Evolutionary conservation across 495 filamentous ascomycete species (phyloP).

Genomic region (Niebla homalea): DNA sequence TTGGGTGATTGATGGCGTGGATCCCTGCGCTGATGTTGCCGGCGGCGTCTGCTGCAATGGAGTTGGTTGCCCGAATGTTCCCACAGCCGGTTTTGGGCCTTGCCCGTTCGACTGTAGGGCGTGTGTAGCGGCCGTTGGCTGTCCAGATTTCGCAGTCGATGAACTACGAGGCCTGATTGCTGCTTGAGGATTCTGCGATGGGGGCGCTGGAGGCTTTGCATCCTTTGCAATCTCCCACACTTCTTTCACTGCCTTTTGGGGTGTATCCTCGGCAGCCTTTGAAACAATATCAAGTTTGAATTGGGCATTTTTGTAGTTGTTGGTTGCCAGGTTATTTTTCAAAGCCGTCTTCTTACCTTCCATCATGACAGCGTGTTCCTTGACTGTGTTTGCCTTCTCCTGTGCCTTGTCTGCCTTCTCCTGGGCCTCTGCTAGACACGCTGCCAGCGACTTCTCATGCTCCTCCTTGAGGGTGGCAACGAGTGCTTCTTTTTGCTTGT

Average conservation of each 20-base stretch:
- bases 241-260: conserved; percentile 63
- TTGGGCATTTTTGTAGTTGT: conserved; percentile 44
- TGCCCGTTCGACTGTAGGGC: conserved; percentile 3
- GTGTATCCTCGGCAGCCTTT: conserved; percentile 69
- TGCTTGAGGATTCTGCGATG: conserved; percentile 16
- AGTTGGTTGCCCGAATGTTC: conserved; percentile 10
- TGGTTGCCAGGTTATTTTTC: conserved; percentile 70
- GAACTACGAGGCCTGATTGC: conserved; percentile 1
- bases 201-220: conserved; percentile 44
- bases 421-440: conserved; percentile 49
- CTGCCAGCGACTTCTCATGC: conserved; percentile 26
- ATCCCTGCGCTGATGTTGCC: conserved; percentile 14
- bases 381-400: conserved; percentile 26
- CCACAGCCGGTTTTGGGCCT: conserved; percentile 14
- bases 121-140: conserved; percentile 11
- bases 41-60: conserved; percentile 11
- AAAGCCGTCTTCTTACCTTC: conserved; percentile 30
- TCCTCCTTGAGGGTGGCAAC: conserved; percentile 22
- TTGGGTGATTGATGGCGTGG: conserved; percentile 2
- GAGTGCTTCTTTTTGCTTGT: conserved; percentile 36
- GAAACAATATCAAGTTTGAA: conserved; percentile 69
- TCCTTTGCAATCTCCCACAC: conserved; percentile 72
- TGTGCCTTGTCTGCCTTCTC: conserved; percentile 26
- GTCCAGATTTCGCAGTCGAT: neutral
- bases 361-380: conserved; percentile 40